A percentile compares a stretch with the other conserved stretches of the same genome.
Evolutionary conservation across 2,329 filamentous ascomycete species (phyloP).

Genomic region (Pestalotiopsis sp.): DNA sequence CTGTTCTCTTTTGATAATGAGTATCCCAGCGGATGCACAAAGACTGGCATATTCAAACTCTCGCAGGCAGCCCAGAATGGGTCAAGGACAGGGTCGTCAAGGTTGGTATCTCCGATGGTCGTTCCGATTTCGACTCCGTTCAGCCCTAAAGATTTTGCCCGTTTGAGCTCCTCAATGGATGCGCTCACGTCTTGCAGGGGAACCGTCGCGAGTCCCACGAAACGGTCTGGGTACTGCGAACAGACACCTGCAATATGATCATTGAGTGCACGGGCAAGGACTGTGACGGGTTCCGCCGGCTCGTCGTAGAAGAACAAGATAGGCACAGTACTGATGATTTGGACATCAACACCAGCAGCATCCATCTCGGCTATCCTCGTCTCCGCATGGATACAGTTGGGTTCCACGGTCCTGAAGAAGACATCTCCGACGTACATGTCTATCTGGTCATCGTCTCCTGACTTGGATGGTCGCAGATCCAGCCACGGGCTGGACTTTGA

Average conservation of each 20-base stretch:
- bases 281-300: conserved; percentile 26
- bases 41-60: conserved; percentile 33
- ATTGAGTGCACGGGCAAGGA: conserved; percentile 35
- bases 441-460: conserved; percentile 26
- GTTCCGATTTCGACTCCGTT: conserved; percentile 38
- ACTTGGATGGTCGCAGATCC: conserved; percentile 25
- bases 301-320: conserved; percentile 41
- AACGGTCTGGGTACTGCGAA: conserved; percentile 25
- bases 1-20: conserved; percentile 34
- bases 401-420: conserved; percentile 37
- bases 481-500: conserved; percentile 41
- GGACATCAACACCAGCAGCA: conserved; percentile 36
- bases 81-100: conserved; percentile 32
- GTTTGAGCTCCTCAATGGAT: conserved; percentile 31
- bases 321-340: conserved; percentile 39
- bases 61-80: conserved; percentile 37
- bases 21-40: conserved; percentile 39
- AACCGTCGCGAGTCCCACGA: conserved; percentile 37
- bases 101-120: conserved; percentile 31
- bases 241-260: conserved; percentile 34
- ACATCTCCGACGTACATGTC: conserved; percentile 37
- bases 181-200: conserved; percentile 33
- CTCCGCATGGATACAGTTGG: conserved; percentile 34
- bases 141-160: conserved; percentile 28
- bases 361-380: conserved; percentile 36